These are phyloP conservation scores for Talaromyces marneffei DNA, from an alignment of 2,329 filamentous ascomycete genomes.

Conservation along the genomic window DNA sequence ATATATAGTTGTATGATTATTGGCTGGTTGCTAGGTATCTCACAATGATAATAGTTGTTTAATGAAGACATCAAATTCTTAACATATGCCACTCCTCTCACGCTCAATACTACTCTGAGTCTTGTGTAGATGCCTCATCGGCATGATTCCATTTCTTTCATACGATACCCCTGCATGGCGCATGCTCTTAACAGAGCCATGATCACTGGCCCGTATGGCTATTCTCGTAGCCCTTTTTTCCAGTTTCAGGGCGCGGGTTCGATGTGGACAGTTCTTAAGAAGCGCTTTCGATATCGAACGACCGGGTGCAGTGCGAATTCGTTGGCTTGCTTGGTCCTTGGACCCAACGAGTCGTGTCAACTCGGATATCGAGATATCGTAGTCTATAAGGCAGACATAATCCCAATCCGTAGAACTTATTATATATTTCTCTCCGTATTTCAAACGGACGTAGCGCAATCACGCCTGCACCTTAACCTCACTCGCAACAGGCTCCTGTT, in stretches of 20 bases:
- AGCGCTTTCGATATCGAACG: too few relatives aligned
- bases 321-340: background rate
- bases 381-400: background rate
- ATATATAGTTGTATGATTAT: background rate
- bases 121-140: background rate
- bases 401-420: too few relatives aligned
- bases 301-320: background rate
- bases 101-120: background rate
- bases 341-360: background rate
- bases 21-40: background rate
- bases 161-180: background rate
- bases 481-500: slow-evolving; percentile 20
- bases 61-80: background rate
- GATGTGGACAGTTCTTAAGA: too few relatives aligned
- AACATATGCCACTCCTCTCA: background rate
- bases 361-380: background rate
- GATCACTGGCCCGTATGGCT: background rate
- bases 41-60: background rate
- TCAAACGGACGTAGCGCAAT: slow-evolving; percentile 15
- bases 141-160: background rate
- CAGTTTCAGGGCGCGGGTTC: background rate
- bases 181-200: too few relatives aligned
- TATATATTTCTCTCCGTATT: background rate
- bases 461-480: slow-evolving; percentile 38
- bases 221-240: background rate